Percentiles rank a stretch among this genome's conserved stretches.
These are phyloP conservation scores for Talaromyces sp. DNA, from an alignment of 2,329 filamentous ascomycete genomes.

Conservation along the genomic window DNA sequence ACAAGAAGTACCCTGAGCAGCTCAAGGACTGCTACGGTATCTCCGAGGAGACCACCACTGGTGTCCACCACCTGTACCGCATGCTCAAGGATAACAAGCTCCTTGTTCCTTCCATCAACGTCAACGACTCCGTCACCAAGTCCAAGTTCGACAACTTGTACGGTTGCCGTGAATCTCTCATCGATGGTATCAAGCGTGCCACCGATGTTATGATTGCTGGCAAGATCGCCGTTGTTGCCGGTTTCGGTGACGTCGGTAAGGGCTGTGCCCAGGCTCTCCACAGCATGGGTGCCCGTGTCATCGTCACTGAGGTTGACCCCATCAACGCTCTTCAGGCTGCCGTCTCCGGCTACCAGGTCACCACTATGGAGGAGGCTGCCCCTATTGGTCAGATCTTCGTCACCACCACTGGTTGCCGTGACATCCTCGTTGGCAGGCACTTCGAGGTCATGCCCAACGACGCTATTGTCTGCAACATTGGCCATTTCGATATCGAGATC, in stretches of 20 bases:
- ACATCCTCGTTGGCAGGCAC: conserved; percentile 87
- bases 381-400: conserved; percentile 92
- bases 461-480: conserved; percentile 99
- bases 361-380: conserved; percentile 96
- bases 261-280: conserved; percentile 93
- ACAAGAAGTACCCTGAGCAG: conserved; percentile 98
- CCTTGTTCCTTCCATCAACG: conserved; percentile 93
- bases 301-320: conserved; percentile 95
- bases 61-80: conserved; percentile 98
- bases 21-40: conserved; percentile 97
- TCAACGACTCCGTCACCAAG: conserved; percentile 99
- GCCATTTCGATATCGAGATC: conserved; percentile 99
- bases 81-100: conserved; percentile 91
- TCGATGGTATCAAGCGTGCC: conserved; percentile 99
- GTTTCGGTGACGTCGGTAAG: conserved; percentile 99
- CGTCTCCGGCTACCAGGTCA: conserved; percentile 94
- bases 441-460: conserved; percentile 96
- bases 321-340: conserved; percentile 99
- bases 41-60: conserved; percentile 98
- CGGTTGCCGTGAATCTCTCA: conserved; percentile 96
- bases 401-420: conserved; percentile 97
- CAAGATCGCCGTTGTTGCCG: conserved; percentile 95
- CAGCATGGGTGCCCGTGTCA: conserved; percentile 93
- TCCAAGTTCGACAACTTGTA: conserved; percentile 99
- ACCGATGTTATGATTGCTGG: conserved; percentile 99